A percentile compares a stretch with the other conserved stretches of the same genome.
phyloP scores from a whole-genome alignment of 2,329 filamentous ascomycete genomes.

The Teratosphaeria viscida region DNA sequence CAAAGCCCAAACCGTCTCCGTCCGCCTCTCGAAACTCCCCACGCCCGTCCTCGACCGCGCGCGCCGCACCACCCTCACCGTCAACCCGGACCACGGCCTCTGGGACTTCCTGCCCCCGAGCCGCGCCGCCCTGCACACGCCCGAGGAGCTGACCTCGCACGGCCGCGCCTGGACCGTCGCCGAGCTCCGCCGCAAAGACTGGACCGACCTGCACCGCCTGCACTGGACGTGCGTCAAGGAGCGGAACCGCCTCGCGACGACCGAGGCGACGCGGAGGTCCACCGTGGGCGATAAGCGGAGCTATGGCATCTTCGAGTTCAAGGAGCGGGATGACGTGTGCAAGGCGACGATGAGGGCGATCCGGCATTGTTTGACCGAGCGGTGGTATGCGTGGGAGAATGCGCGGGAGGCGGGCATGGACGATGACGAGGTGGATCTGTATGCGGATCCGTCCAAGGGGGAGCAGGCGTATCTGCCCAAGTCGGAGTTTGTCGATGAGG shows the following conservation, averaged over 20 bases:
- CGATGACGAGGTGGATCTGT: slow-evolving; percentile 58
- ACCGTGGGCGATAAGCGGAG: slow-evolving; percentile 48
- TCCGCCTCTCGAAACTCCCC: slow-evolving; percentile 62
- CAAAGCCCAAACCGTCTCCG: slow-evolving; percentile 45
- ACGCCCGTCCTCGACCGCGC: slow-evolving; percentile 53
- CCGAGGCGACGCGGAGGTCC: slow-evolving; percentile 53
- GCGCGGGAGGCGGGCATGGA: slow-evolving; percentile 54
- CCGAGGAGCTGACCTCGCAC: slow-evolving; percentile 59
- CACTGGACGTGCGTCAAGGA: slow-evolving; percentile 96
- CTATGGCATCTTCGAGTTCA: slow-evolving; percentile 62
- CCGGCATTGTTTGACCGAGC: slow-evolving; percentile 74
- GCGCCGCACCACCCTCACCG: slow-evolving; percentile 45
- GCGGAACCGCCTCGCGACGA: slow-evolving; percentile 78
- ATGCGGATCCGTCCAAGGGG: slow-evolving; percentile 22
- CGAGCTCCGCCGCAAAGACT: slow-evolving; percentile 81
- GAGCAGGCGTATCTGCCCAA: slow-evolving; percentile 44
- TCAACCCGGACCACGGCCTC: slow-evolving; percentile 70
- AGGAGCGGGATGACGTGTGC: slow-evolving; percentile 56
- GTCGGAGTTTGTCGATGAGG: not conserved
- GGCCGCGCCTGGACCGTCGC: slow-evolving; percentile 75
- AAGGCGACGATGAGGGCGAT: slow-evolving; percentile 68
- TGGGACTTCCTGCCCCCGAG: slow-evolving; percentile 79
- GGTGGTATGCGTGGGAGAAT: slow-evolving; percentile 80
- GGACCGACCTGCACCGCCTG: slow-evolving; percentile 82
- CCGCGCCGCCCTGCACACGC: slow-evolving; percentile 50